phyloP scores from a whole-genome alignment of 1,284 basidiomycete genomes.

The Hemileia vastatrix region DNA sequence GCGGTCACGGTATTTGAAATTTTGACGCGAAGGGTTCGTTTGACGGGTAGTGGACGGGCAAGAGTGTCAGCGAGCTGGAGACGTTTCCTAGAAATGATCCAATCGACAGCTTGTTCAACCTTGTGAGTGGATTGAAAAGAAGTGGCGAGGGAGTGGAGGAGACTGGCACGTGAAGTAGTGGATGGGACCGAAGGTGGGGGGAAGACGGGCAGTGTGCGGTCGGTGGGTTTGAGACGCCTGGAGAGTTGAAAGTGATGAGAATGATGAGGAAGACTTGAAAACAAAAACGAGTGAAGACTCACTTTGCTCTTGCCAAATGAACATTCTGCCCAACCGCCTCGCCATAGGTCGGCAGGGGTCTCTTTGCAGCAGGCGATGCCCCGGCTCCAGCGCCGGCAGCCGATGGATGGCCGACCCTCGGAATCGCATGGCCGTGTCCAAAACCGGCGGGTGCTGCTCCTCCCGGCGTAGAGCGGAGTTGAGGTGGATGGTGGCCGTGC shows the following conservation, averaged over 20 bases:
- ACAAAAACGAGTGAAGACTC: background rate
- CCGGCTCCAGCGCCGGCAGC: too few species aligned
- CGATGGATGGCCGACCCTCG: too few species aligned
- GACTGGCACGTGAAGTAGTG: background rate
- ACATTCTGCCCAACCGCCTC: constrained; percentile 11
- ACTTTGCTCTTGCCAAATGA: constrained; percentile 13
- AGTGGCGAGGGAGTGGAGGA: background rate
- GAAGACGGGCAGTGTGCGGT: constrained; percentile 13
- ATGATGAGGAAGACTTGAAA: background rate
- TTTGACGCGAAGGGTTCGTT: constrained; percentile 6
- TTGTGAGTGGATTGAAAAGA: constrained; percentile 5
- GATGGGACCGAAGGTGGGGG: background rate
- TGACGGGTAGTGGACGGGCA: background rate
- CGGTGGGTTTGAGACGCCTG: constrained; percentile 17
- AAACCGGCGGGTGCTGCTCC: too few species aligned
- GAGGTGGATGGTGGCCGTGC: too few species aligned
- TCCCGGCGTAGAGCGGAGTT: too few species aligned
- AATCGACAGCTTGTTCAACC: constrained; percentile 15
- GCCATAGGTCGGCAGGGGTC: constrained; percentile 1
- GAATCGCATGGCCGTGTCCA: too few species aligned
- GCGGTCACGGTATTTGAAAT: constrained; percentile 15
- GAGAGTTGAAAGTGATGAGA: background rate
- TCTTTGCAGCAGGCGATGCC: too few species aligned
- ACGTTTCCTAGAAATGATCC: constrained; percentile 16
- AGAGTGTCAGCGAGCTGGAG: constrained; percentile 15